Percentiles rank a stretch among this genome's conserved stretches.
Conservation (phyloP, 139 green algal species). For the Tetraselmis chui region DNA sequence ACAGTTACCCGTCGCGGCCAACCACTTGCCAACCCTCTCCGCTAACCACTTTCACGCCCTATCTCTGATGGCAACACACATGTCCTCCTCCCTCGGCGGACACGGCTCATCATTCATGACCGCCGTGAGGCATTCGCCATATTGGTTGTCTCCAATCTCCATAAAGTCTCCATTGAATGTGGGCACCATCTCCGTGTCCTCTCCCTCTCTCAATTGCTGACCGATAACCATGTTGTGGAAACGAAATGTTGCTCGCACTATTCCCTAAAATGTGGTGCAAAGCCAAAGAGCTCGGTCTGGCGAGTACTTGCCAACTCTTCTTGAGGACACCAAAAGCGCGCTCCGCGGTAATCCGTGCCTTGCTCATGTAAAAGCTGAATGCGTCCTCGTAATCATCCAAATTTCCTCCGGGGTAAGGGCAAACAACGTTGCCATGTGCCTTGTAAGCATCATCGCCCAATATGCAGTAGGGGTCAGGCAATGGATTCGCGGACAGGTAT, state of each 20-base stretch:
- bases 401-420: background rate
- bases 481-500: background rate
- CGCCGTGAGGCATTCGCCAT: background rate
- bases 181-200: background rate
- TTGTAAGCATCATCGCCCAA: background rate
- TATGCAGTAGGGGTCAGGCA: background rate
- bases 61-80: background rate
- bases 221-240: background rate
- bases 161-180: background rate
- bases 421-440: background rate
- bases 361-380: background rate
- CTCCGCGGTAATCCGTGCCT: background rate
- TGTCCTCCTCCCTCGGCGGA: background rate
- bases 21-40: no score
- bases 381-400: background rate
- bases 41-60: no score
- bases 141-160: background rate
- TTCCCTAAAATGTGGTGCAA: background rate
- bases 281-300: background rate
- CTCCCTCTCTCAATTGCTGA: background rate
- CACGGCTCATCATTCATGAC: background rate
- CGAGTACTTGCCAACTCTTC: background rate
- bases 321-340: background rate
- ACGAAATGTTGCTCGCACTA: background rate
- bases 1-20: background rate